Evolutionary conservation across 1,284 basidiomycete genomes (phyloP).

Genomic region (Amylostereum areolatum): DNA sequence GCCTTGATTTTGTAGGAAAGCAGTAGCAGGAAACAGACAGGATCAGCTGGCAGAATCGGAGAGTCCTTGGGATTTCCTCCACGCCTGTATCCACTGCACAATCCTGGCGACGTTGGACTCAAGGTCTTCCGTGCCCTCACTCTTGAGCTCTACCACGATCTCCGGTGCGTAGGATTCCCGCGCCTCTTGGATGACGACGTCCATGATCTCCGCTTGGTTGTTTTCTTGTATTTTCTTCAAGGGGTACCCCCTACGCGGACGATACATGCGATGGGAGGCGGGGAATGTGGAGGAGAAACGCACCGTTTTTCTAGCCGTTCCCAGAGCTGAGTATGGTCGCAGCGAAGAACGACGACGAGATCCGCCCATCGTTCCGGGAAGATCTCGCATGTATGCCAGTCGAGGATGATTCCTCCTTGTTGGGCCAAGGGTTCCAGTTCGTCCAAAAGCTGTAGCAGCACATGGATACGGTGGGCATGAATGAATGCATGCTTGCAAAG

Average conservation of each 20-base stretch:
- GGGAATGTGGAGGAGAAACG: constrained; percentile 19
- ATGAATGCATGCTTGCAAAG: not conserved
- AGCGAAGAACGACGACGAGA: constrained; percentile 91
- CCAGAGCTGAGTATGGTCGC: constrained; percentile 89
- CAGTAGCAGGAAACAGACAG: no score
- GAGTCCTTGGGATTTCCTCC: constrained; percentile 68
- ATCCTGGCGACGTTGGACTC: constrained; percentile 85
- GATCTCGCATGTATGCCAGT: constrained; percentile 95
- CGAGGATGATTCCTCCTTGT: constrained; percentile 81
- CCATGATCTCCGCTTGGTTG: constrained; percentile 98
- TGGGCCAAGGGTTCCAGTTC: constrained; percentile 73
- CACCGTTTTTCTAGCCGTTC: constrained; percentile 90
- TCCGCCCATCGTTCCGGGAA: constrained; percentile 98
- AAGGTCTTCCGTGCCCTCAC: constrained; percentile 76
- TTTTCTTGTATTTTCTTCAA: constrained; percentile 97
- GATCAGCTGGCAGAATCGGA: no score
- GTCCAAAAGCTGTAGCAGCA: constrained; percentile 66
- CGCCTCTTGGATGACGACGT: constrained; percentile 87
- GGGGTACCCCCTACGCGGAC: constrained; percentile 66
- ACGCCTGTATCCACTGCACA: constrained; percentile 78
- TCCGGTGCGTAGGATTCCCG: constrained; percentile 78
- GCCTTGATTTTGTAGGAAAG: no score
- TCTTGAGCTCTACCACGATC: constrained; percentile 83
- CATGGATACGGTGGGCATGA: constrained; percentile 7
- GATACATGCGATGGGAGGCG: not conserved